Evolutionary conservation across 345 rosid genomes (phyloP).

Genomic region (Gossypium sturtianum): DNA sequence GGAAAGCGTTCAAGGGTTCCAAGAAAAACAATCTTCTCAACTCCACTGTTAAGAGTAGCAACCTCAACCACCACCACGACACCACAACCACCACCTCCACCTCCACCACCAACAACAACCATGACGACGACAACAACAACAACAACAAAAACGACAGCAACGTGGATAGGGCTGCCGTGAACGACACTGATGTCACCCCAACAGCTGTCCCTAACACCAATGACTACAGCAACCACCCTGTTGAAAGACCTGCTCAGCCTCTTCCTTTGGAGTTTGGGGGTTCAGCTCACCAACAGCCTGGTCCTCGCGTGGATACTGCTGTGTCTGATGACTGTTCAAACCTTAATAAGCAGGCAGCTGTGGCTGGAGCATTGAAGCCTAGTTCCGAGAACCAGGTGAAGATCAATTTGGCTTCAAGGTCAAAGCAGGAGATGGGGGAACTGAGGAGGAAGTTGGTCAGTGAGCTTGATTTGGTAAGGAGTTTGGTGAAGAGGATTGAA

Average conservation of each 20-base stretch:
- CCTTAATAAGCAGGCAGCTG: constrained; percentile 28
- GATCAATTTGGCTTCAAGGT: constrained; percentile 46
- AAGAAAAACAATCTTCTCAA: constrained; percentile 25
- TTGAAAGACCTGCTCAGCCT: constrained; percentile 24
- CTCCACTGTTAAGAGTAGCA: background rate
- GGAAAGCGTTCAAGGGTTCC: constrained; percentile 61
- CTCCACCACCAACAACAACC: too few relatives aligned
- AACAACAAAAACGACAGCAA: constrained; percentile 3
- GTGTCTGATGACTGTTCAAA: constrained; percentile 37
- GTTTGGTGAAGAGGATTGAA: background rate
- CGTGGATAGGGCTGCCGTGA: background rate
- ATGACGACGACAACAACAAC: background rate
- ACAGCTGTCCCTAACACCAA: background rate
- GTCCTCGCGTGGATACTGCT: constrained; percentile 20
- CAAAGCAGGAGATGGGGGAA: constrained; percentile 58
- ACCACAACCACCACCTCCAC: background rate
- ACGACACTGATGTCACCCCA: background rate
- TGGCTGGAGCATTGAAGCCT: constrained; percentile 33
- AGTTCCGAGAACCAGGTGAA: constrained; percentile 39
- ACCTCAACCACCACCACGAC: background rate
- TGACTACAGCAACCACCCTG: constrained; percentile 12
- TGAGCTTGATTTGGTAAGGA: background rate
- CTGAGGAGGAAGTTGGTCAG: background rate
- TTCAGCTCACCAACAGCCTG: constrained; percentile 29
- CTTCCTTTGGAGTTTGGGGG: constrained; percentile 28